These are phyloP conservation scores for Trypanosoma caninum DNA, from an alignment of 208 protist genomes.

Conservation along the genomic window DNA sequence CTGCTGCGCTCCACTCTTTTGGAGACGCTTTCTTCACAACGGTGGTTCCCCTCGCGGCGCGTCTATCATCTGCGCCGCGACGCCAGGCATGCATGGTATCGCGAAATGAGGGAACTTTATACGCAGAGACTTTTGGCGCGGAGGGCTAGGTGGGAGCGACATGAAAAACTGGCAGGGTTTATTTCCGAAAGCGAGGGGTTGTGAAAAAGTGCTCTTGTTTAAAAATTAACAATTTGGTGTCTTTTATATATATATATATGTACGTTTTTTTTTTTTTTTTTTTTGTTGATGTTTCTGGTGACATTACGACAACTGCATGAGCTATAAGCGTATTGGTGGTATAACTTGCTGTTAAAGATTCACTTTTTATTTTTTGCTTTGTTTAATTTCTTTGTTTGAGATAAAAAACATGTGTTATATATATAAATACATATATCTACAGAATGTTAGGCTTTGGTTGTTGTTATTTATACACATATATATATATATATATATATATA, in stretches of 20 bases:
- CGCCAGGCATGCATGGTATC: neutral
- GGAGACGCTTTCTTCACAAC: conserved; percentile 10
- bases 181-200: conserved; percentile 3
- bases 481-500: too few relatives aligned
- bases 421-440: too few relatives aligned
- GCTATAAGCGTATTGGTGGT: too few relatives aligned
- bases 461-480: too few relatives aligned
- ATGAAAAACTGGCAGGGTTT: conserved; percentile 1
- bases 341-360: too few relatives aligned
- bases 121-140: neutral
- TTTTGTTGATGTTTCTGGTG: neutral
- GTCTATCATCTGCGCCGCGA: neutral
- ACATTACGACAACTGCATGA: too few relatives aligned
- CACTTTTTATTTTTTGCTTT: neutral
- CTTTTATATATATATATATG: neutral
- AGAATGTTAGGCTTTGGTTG: too few relatives aligned
- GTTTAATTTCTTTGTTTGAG: too few relatives aligned
- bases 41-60: conserved; percentile 10
- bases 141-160: conserved; percentile 7
- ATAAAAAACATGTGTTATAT: too few relatives aligned
- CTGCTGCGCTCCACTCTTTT: conserved; percentile 14
- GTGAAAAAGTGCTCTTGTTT: neutral
- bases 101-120: neutral
- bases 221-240: neutral
- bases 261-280: conserved; percentile 20